Percentiles rank a stretch among this genome's conserved stretches.
Conservation (phyloP, 495 filamentous ascomycete species). For the Pyrenula aspistea region DNA sequence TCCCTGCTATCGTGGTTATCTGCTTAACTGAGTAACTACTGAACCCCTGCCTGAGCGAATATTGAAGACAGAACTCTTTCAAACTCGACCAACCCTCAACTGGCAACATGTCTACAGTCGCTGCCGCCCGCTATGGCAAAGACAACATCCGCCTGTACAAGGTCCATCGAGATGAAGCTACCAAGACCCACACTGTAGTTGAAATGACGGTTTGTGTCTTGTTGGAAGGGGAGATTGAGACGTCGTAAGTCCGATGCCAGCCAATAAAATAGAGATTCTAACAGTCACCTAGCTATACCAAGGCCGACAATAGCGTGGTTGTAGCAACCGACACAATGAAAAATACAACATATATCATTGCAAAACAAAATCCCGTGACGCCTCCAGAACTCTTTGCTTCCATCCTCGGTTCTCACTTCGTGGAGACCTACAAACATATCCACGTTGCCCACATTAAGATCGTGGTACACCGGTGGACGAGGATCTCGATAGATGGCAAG, state of each 20-base stretch:
- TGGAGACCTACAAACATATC: conserved; percentile 81
- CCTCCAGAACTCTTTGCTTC: conserved; percentile 88
- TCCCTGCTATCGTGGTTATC: too few species aligned
- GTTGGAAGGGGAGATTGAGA: conserved; percentile 81
- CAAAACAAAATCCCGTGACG: conserved; percentile 85
- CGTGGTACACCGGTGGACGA: conserved; percentile 80
- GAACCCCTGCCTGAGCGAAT: too few species aligned
- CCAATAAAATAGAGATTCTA: conserved; percentile 1
- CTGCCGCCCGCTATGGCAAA: conserved; percentile 80
- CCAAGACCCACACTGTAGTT: conserved; percentile 68
- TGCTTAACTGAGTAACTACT: too few species aligned
- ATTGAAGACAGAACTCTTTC: too few species aligned
- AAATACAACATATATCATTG: conserved; percentile 89
- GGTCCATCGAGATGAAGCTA: conserved; percentile 65
- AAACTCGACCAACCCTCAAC: neutral
- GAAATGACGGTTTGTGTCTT: conserved; percentile 92
- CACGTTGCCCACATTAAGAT: conserved; percentile 67
- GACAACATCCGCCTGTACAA: conserved; percentile 98
- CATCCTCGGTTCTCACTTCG: conserved; percentile 75
- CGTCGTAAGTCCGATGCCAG: conserved; percentile 47
- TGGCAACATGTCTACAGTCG: conserved; percentile 27
- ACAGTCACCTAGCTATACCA: conserved; percentile 55
- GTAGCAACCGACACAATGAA: conserved; percentile 98
- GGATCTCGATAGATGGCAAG: conserved; percentile 75
- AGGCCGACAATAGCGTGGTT: conserved; percentile 87